Evolutionary conservation across 2,329 filamentous ascomycete genomes (phyloP), one percentile per base, ranked within the genome.

Genomic region (Daldinia sp.): DNA sequence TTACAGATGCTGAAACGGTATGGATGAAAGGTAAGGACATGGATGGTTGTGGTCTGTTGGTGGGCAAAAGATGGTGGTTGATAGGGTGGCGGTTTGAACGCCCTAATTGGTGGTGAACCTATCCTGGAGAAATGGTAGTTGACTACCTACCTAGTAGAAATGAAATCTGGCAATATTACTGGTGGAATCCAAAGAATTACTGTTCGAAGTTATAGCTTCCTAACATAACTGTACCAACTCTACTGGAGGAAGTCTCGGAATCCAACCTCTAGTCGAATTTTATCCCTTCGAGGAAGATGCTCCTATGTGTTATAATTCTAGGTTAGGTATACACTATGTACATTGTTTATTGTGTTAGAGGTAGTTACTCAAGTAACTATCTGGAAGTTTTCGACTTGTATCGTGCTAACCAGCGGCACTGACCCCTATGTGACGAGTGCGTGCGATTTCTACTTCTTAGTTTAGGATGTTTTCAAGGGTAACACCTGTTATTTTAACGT

Each of bases 71-170:
- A 48, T 15, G 23, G 20, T 20, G 46, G 23, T 6, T 50, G 46
- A 50, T 50, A 50, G 35, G 46, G 46, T 50, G 46, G 23, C 46
- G 26, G 46, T 28, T 50, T 30, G 46, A 50, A 30, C 13, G 12
- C 7, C 10, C 12, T 13, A 37, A 50, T 50, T 50, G 46, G 46
- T 50, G 46, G 46, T 50, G 46, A 50, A 50, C 26, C 13, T 50
- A 50, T 50, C 46, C 26, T 26, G 10, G 41, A 51, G 46, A 15
- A 18, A 30, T 35, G 10, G 33, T 35, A 9, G 6, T 35, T 9
- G 7, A 10, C 33, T 9, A 9, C 10, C 7, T 10, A 35, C 10
- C 7, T 10, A 35, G 33, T 35, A 9, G 5, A 2, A 35, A 35
- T 9, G 33, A 35, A 18, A 26, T 26, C 44, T 48, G 20, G 13